Percentiles rank a stretch among this genome's conserved stretches.
phyloP scores from a whole-genome alignment of 106 monocot species.

The Dioscorea dumetorum region DNA sequence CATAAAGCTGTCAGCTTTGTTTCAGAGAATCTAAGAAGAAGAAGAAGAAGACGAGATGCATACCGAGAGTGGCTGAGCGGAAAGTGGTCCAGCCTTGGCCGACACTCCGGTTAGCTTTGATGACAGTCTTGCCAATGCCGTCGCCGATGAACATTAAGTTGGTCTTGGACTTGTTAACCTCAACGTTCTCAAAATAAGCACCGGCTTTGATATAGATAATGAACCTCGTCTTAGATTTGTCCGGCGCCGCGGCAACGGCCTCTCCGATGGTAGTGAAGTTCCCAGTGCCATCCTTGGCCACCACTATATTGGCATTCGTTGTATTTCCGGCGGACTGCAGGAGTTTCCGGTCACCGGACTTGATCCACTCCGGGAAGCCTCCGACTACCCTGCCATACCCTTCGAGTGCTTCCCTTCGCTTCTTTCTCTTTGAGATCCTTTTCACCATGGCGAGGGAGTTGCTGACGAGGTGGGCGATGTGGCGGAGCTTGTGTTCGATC shows the following conservation, averaged over 20 bases:
- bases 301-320: conserved; percentile 32
- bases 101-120: conserved; percentile 68
- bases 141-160: conserved; percentile 83
- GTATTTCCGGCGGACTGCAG: conserved; percentile 19
- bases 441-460: conserved; percentile 74
- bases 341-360: conserved; percentile 24
- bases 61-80: conserved; percentile 80
- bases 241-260: conserved; percentile 65
- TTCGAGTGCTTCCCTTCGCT: conserved; percentile 22
- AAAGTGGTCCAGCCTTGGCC: conserved; percentile 82
- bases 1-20: neutral
- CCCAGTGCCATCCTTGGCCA: conserved; percentile 78
- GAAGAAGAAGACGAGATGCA: conserved; percentile 2
- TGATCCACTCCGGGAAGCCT: conserved; percentile 54
- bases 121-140: conserved; percentile 84
- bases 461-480: conserved; percentile 50
- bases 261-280: conserved; percentile 53
- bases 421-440: conserved; percentile 26
- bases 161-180: conserved; percentile 47
- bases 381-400: conserved; percentile 29
- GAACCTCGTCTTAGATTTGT: conserved; percentile 36
- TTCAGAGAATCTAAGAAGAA: neutral
- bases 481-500: conserved; percentile 28
- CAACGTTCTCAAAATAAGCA: conserved; percentile 76
- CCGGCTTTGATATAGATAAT: conserved; percentile 87